Evolutionary conservation across 345 rosid species (phyloP).

Genomic region (Moringa oleifera): DNA sequence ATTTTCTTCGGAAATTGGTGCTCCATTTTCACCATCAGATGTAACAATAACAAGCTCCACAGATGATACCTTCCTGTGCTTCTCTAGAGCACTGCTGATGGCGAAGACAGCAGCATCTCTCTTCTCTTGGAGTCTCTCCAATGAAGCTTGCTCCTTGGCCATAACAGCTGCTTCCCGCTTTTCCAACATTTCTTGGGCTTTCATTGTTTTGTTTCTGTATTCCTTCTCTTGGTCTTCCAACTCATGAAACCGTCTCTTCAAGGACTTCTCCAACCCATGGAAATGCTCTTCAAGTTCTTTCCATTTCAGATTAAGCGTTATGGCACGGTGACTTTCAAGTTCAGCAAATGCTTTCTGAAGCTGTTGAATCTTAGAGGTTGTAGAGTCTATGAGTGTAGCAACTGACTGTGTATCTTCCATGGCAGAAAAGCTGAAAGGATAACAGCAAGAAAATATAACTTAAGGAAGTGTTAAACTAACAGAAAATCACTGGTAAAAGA

Average conservation of each 20-base stretch:
- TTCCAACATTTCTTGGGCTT: constrained; percentile 69
- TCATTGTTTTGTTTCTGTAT: constrained; percentile 63
- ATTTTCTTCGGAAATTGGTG: constrained; percentile 32
- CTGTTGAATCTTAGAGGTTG: constrained; percentile 86
- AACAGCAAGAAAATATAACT: not conserved
- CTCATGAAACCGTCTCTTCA: constrained; percentile 97
- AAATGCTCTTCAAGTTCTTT: constrained; percentile 97
- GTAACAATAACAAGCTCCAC: constrained; percentile 30
- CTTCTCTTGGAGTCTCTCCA: constrained; percentile 84
- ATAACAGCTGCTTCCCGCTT: constrained; percentile 75
- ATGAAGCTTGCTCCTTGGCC: constrained; percentile 72
- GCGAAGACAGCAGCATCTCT: constrained; percentile 79
- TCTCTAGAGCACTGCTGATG: constrained; percentile 58
- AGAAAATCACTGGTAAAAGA: not conserved
- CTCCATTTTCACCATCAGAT: constrained; percentile 36
- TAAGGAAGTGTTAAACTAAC: too few relatives aligned
- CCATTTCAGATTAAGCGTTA: constrained; percentile 91
- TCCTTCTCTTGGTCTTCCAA: constrained; percentile 94
- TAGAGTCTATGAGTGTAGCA: constrained; percentile 74
- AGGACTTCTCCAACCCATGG: constrained; percentile 93
- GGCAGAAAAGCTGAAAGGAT: constrained; percentile 28
- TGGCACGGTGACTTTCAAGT: constrained; percentile 89
- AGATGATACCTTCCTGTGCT: constrained; percentile 46
- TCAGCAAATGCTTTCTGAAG: constrained; percentile 99
- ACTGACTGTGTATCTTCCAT: constrained; percentile 79